Conservation (phyloP, 2,329 filamentous ascomycete species). For the Penicillium sp. region DNA sequence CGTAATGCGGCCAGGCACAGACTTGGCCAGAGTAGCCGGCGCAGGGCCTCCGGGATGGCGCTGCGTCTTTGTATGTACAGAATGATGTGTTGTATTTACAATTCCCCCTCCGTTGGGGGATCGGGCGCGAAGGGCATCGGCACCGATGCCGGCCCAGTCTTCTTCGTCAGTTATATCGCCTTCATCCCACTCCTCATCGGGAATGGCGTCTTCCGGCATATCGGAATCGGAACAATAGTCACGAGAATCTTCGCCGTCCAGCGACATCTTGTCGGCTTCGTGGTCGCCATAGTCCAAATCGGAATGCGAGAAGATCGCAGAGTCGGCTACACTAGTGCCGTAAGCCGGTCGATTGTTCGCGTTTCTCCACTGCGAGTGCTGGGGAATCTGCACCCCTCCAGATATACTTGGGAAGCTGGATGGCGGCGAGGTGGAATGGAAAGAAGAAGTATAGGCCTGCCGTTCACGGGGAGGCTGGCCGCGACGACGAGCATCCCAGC, state of each 20-base stretch:
- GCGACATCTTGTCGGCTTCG: slow-evolving; percentile 93
- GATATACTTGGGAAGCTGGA: slow-evolving; percentile 48
- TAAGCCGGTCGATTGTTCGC: slow-evolving; percentile 40
- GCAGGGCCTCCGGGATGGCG: slow-evolving; percentile 30
- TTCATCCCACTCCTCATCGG: slow-evolving; percentile 75
- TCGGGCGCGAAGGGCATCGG: slow-evolving; percentile 72
- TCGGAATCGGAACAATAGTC: slow-evolving; percentile 72
- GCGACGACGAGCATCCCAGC: slow-evolving; percentile 81
- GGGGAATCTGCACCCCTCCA: slow-evolving; percentile 47
- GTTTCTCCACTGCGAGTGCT: slow-evolving; percentile 28
- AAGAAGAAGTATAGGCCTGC: slow-evolving; percentile 36
- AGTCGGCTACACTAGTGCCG: slow-evolving; percentile 64
- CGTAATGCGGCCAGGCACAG: slow-evolving; percentile 34
- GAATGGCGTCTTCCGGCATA: slow-evolving; percentile 59
- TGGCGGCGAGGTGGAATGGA: slow-evolving; percentile 30
- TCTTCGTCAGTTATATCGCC: slow-evolving; percentile 91
- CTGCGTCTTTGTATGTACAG: slow-evolving; percentile 28
- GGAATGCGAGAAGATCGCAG: slow-evolving; percentile 68
- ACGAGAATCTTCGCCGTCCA: slow-evolving; percentile 60
- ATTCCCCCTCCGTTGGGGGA: slow-evolving; percentile 47
- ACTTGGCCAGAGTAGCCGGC: slow-evolving; percentile 36
- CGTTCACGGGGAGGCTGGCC: slow-evolving; percentile 51
- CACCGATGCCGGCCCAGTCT: slow-evolving; percentile 88
- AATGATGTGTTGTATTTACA: slow-evolving; percentile 35
- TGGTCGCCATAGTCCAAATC: slow-evolving; percentile 63